Evolutionary conservation across 768 basidiomycete genomes (phyloP), one percentile per base, ranked within the genome.

Genomic region (Cystofilobasidium macerans): DNA sequence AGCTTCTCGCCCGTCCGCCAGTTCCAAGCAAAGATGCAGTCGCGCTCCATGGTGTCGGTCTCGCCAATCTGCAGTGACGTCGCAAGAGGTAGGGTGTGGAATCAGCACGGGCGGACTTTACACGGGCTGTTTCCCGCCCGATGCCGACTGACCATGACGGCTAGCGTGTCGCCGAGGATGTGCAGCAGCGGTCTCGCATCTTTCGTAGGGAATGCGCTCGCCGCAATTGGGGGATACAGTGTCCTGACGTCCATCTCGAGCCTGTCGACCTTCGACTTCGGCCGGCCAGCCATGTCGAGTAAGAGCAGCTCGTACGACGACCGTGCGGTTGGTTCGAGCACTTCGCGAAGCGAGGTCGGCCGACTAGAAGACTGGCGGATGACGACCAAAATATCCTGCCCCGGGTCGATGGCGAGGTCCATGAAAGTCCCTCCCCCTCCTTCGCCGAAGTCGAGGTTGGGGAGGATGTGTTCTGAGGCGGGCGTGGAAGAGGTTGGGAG

Each of bases 21-120:
- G 38, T 58, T 35, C 57, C 57, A 58, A 1, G 57, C 57, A 14
- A 58, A 58, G 30, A 58, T 36, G 13, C 26, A 32, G n/a, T 58
- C 57, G 32, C 57, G 35, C 32, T 58, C 57, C 57, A 36, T 35
- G 18, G 30, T 14, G 40, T 36, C 57, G 3, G 40, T 32, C 33
- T 36, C 28, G 33, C n/a, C 30, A 11, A 58, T 40, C 24, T 33
- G 33, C 16, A 33, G 24, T 1, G 56, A 11, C 22, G 20, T n/a
- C 33, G 28, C 54, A 28, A 56, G 18, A 38, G 38, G 32, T 16
- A 35, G 56, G 30, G 33, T 16, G 22, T 24, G 24, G 14, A 56
- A 56, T 26, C 33, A 14, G 22, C 33, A 16, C 18, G 28, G n/a
- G n/a, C n/a, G n/a, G n/a, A n/a, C n/a, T n/a, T n/a, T n/a, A n/a